phyloP scores from a whole-genome alignment of 345 rosid genomes.

The Physaria fendleri region DNA sequence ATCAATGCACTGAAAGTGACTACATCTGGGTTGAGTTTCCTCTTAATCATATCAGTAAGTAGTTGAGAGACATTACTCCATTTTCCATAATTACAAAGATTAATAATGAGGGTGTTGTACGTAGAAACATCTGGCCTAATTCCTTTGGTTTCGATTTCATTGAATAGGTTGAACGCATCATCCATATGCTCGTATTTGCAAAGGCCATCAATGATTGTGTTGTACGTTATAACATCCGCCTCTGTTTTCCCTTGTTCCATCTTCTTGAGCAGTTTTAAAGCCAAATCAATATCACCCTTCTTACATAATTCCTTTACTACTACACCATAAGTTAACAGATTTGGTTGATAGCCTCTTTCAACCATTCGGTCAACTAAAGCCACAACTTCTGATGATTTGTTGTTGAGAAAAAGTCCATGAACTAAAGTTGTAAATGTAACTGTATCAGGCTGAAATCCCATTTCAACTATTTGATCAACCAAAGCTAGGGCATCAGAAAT shows the following conservation, averaged over 20 bases:
- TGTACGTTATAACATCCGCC: neutral
- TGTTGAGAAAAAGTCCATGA: constrained; percentile 2
- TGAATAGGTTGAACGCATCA: neutral
- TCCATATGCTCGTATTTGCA: neutral
- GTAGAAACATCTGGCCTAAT: neutral
- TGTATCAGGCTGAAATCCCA: neutral
- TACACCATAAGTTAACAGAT: neutral
- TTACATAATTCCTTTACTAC: neutral
- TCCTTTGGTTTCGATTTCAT: neutral
- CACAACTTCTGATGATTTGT: neutral
- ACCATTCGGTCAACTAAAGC: neutral
- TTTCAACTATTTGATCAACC: neutral
- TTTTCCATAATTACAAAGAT: neutral
- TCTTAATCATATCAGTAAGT: neutral
- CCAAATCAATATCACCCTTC: neutral
- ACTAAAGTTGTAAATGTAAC: neutral
- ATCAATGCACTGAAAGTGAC: neutral
- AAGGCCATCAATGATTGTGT: neutral
- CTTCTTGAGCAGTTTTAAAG: neutral
- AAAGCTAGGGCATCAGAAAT: neutral
- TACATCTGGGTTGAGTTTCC: neutral
- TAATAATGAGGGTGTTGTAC: neutral
- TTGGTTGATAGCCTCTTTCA: neutral
- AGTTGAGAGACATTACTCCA: neutral
- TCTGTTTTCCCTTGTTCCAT: neutral